Evolutionary conservation across 192 early-diverging fungal species (phyloP).

Genomic region (Gamsiella multidivaricata): DNA sequence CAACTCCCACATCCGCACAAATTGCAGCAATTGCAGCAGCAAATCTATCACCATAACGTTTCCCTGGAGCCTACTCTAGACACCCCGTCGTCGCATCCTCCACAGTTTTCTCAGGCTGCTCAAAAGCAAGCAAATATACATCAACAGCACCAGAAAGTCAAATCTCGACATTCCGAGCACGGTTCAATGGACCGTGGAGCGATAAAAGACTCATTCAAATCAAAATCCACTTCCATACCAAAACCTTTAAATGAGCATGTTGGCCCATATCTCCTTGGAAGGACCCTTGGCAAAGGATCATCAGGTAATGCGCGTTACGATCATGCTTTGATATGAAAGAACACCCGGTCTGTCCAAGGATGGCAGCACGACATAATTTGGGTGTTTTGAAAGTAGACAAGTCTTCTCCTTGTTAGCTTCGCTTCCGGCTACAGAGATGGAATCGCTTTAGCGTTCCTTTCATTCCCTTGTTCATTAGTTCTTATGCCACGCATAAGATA

Average conservation of each 20-base stretch:
- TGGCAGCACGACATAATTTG: too few relatives aligned
- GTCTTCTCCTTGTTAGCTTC: not conserved
- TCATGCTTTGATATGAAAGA: not conserved
- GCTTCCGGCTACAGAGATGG: too few relatives aligned
- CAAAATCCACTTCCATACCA: constrained; percentile 3
- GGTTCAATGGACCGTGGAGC: constrained; percentile 18
- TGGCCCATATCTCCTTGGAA: constrained; percentile 60
- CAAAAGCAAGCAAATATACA: constrained; percentile 19
- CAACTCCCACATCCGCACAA: constrained; percentile 5
- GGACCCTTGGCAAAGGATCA: constrained; percentile 62
- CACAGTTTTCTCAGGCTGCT: not conserved
- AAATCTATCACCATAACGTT: not conserved
- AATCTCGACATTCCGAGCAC: constrained; percentile 8
- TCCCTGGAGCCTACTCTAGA: not conserved
- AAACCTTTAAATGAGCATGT: constrained; percentile 45
- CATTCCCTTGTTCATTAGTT: not conserved
- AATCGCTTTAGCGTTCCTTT: not conserved
- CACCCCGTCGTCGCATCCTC: not conserved
- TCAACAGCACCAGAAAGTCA: constrained; percentile 15
- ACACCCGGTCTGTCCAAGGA: too few relatives aligned
- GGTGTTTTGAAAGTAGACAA: not conserved
- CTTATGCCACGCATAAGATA: not conserved
- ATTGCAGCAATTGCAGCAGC: constrained; percentile 9
- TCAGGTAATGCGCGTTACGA: constrained; percentile 54
- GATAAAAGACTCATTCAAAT: constrained; percentile 18